Evolutionary conservation across 2,329 filamentous ascomycete species (phyloP), one percentile per base, ranked within the genome.

Genomic region (Dothideomycetes sp.): DNA sequence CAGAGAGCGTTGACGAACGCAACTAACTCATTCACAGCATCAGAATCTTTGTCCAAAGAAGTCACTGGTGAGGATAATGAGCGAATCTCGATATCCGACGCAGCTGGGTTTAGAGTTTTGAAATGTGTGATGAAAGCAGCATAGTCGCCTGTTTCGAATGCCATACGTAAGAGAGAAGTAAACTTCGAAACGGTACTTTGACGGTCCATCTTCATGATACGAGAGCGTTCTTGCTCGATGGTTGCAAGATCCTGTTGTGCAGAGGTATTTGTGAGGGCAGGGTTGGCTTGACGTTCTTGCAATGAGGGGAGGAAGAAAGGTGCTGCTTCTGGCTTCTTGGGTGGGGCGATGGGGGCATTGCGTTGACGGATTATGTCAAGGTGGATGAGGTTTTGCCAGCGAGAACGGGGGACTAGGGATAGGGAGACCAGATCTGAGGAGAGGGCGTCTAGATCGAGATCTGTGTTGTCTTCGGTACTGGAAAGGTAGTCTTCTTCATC

Each of bases 301-400:
- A 81, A 66, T 0, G 81, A 81, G 0, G 87, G 85, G 4, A 96
- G 70, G 69, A 96, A 96, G 70, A 96, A 96, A 0, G 91, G 93
- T 0, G 89, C 89, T 56, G 93, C 94, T 58, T 95, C 85, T 0
- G 91, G 91, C 5, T 79, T 75, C 64, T 95, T 95, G 12, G 88
- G 88, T 0, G 88, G 77, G 60, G 95, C 87, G 49, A 79, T 88
- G 0, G 93, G 91, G 62, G 91, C 94, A 64, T 98, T 98, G 46
- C 91, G 83, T 62, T 87, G 78, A 64, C 88, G 63, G 58, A 98
- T 94, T 18, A 87, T 67, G 56, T 98, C 91, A 2, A 98, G 73
- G 59, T 98, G 85, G 19, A 98, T 70, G 11, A 98, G 70, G 1
- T 87, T 95, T 62, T 96, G 89, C 91, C 91, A 98, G 53, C 83